These are phyloP conservation scores for Hypoxylon sp. DNA, from an alignment of 2,329 filamentous ascomycete species.

Conservation along the genomic window DNA sequence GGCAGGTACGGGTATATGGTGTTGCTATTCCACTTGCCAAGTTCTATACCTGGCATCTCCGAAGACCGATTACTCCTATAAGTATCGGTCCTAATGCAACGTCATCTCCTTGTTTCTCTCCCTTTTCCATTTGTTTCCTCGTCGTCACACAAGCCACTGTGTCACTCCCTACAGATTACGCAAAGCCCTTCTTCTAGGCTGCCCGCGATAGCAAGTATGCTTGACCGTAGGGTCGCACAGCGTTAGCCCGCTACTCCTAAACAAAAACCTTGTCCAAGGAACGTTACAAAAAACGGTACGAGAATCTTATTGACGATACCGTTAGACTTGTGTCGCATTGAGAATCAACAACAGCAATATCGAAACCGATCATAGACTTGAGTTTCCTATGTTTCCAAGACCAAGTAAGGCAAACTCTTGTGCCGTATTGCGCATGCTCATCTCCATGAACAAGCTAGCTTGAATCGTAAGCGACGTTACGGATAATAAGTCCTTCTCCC, in stretches of 20 bases:
- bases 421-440: neutral
- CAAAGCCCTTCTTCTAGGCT: neutral
- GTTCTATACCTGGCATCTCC: neutral
- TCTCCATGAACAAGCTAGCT: neutral
- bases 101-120: neutral
- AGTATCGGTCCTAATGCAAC: neutral
- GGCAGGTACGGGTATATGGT: neutral
- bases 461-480: neutral
- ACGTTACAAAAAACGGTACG: neutral
- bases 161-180: neutral
- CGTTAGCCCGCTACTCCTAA: neutral
- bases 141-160: neutral
- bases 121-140: neutral
- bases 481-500: too few species aligned
- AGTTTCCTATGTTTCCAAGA: neutral
- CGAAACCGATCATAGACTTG: neutral
- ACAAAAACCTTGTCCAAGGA: neutral
- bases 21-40: neutral
- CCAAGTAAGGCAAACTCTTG: neutral
- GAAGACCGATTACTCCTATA: slow-evolving; percentile 1
- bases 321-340: neutral
- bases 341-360: neutral
- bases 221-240: neutral
- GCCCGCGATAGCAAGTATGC: neutral
- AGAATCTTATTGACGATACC: neutral